These are phyloP conservation scores for Cercis canadensis DNA, from an alignment of 306 rosid species.

Conservation along the genomic window DNA sequence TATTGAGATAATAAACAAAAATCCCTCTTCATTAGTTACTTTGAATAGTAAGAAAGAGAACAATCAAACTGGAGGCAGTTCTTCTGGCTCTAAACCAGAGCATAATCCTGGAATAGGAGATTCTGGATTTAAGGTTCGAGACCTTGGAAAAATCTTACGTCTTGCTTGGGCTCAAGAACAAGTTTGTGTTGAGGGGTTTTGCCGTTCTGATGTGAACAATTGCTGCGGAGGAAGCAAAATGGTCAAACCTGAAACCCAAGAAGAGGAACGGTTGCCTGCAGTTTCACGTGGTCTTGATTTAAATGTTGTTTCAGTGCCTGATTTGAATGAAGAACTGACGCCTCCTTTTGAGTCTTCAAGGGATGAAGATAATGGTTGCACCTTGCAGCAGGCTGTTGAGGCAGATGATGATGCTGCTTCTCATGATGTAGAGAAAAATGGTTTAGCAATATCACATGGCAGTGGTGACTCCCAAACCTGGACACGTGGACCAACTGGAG, in stretches of 20 bases:
- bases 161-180: conserved; percentile 87
- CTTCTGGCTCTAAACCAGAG: conserved; percentile 60
- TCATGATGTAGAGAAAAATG: conserved; percentile 71
- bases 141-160: conserved; percentile 81
- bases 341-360: conserved; percentile 95
- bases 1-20: conserved; percentile 74
- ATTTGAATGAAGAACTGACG: conserved; percentile 91
- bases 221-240: conserved; percentile 69
- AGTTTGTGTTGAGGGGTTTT: conserved; percentile 75
- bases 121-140: conserved; percentile 90
- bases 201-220: conserved; percentile 66
- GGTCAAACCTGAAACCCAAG: conserved; percentile 61
- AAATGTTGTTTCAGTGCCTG: conserved; percentile 89
- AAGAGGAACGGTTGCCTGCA: conserved; percentile 64
- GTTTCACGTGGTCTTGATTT: conserved; percentile 84
- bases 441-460: conserved; percentile 79
- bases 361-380: conserved; percentile 91
- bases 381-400: conserved; percentile 87
- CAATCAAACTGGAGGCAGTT: conserved; percentile 49
- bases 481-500: conserved; percentile 65
- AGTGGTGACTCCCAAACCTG: conserved; percentile 97
- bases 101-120: conserved; percentile 52
- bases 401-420: conserved; percentile 96
- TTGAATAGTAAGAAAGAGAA: conserved; percentile 54
- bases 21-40: conserved; percentile 44